Percentiles rank a stretch among this genome's conserved stretches.
These are phyloP conservation scores for Aspergillus melleus DNA, from an alignment of 2,329 filamentous ascomycete genomes.

Conservation along the genomic window DNA sequence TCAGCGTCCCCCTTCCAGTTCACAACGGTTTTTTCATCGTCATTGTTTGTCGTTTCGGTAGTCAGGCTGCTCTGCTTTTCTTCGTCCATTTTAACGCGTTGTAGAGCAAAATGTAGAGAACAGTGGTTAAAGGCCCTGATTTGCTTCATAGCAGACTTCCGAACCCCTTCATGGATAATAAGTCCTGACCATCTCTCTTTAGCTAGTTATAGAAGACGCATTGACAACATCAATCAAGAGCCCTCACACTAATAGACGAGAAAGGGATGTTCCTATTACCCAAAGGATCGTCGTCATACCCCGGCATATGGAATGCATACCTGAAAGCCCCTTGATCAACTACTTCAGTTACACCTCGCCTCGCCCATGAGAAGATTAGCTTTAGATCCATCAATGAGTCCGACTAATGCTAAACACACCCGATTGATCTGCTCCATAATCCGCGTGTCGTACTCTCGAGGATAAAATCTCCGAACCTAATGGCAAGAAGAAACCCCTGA, in stretches of 20 bases:
- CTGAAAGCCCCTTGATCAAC: not conserved
- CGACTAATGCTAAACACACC: not conserved
- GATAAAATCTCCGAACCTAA: not conserved
- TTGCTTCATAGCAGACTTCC: not conserved
- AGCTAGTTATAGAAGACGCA: not conserved
- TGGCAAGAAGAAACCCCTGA: not conserved
- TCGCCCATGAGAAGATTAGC: not conserved
- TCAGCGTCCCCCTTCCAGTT: constrained; percentile 3
- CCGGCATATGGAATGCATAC: not conserved
- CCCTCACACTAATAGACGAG: not conserved
- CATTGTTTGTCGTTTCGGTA: not conserved
- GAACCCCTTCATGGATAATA: not conserved
- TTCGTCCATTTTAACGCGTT: not conserved
- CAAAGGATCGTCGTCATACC: not conserved
- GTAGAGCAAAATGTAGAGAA: too few relatives aligned
- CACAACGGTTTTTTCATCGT: not conserved
- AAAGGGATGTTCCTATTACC: not conserved
- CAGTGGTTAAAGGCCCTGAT: not conserved
- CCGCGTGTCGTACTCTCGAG: not conserved
- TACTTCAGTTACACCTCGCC: not conserved
- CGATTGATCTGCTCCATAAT: not conserved
- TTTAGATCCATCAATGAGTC: not conserved
- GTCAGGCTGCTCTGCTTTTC: not conserved
- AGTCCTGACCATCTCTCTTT: not conserved
- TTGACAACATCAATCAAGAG: not conserved